These are phyloP conservation scores for Xylariaceae sp. DNA, from an alignment of 2,329 filamentous ascomycete species.

Conservation along the genomic window DNA sequence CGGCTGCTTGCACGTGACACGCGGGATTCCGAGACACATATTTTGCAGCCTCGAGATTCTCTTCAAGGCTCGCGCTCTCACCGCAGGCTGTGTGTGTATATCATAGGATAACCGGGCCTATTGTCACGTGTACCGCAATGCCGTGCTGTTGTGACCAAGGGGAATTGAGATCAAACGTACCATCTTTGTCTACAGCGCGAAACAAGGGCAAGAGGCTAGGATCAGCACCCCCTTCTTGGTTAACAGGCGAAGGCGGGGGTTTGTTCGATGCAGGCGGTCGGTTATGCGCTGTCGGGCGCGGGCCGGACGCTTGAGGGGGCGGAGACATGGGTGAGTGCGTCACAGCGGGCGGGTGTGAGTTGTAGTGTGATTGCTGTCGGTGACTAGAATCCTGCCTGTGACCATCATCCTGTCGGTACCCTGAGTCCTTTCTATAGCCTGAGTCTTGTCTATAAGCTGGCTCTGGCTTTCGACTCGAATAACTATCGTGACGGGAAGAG, in stretches of 20 bases:
- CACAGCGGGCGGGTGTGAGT: constrained; percentile 9
- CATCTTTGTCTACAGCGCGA: constrained; percentile 81
- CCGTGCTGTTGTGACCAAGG: neutral
- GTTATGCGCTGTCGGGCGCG: constrained; percentile 39
- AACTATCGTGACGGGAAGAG: constrained; percentile 29
- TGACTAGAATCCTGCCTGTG: constrained; percentile 9
- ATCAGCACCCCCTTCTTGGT: constrained; percentile 51
- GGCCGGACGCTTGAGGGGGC: constrained; percentile 40
- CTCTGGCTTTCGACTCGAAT: constrained; percentile 19
- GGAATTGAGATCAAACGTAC: constrained; percentile 39
- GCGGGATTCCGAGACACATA: neutral
- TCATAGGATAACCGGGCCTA: no score
- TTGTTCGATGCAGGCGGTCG: constrained; percentile 54
- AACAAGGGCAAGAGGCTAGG: constrained; percentile 80
- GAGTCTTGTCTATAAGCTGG: constrained; percentile 2
- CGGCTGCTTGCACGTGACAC: neutral
- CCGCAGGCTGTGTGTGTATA: no score
- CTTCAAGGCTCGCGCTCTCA: no score
- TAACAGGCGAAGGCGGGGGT: constrained; percentile 60
- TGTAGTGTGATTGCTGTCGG: constrained; percentile 12
- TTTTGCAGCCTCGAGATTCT: neutral
- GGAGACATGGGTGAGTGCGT: constrained; percentile 42
- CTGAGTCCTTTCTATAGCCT: neutral
- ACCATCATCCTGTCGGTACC: constrained; percentile 6
- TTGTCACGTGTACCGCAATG: no score